Base-by-base conservation (phyloP, 2,329 filamentous ascomycete species). In the Ophiostoma tasmaniense region DNA sequence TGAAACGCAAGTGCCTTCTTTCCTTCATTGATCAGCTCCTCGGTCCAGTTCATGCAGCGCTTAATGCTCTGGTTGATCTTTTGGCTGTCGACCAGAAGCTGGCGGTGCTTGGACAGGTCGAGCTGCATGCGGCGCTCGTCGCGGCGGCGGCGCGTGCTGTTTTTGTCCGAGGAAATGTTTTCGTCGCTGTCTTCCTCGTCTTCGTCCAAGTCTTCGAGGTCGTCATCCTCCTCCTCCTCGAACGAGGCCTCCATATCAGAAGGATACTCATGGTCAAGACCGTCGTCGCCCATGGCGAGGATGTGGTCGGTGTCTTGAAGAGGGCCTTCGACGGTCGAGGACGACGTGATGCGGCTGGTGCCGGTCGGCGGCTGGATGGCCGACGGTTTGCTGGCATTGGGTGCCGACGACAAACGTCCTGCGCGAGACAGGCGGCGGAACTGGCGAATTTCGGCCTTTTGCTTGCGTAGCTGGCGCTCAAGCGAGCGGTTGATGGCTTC, bases 21-120 rank as follows among this genome's bases (percentile, higher is more conserved):
- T 6, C 90, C 95, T 74, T 97, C 93, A 66, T 87, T 89, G 77
- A 99, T 97, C 62, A 99, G 84, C 72, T 91, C 89, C 76, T 99
- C 94, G 0, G 93, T 96, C 86, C 92, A 94, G 73, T 89, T 88
- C 42, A 97, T 83, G 77, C 95, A 99, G 65, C 92, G 86, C 77
- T 92, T 96, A 64, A 99, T 85, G 77, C 91, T 96, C 77, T 96
- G 91, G 76, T 97, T 98, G 83, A 98, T 93, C 80, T 93, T 96
- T 75, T 97, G 93, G 73, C 90, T 95, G 76, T 97, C 93, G 52
- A 93, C 82, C 10, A 99, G 85, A 1, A 98, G 82, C 75, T 97
- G 90, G 73, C 93, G 91, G 77, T 99, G 95, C 76, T 93, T 94
- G 3, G 89, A 85, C 0, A 99, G 83, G 77, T 99, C 95, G 4